Percentiles rank a stretch among this genome's conserved stretches.
Evolutionary conservation across 2,329 filamentous ascomycete genomes (phyloP).

Genomic region (Talaromyces sp.): DNA sequence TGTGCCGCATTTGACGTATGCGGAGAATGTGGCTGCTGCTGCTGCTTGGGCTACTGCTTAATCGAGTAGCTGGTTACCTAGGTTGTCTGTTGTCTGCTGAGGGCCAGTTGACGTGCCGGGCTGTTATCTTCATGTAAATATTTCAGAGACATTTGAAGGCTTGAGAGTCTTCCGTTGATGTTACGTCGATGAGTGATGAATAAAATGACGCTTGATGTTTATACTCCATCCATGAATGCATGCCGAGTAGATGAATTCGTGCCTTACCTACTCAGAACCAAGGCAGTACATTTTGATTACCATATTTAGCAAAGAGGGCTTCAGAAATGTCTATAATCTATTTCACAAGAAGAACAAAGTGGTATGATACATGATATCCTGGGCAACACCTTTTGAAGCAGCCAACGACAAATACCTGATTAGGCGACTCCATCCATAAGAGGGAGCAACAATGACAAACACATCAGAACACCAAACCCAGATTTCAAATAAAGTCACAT

Average conservation of each 20-base stretch:
- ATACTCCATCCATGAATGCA: neutral
- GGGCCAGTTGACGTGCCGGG: neutral
- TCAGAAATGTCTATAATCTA: conserved; percentile 16
- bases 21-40: conserved; percentile 19
- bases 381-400: conserved; percentile 9
- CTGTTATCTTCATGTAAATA: neutral
- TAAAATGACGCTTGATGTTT: neutral
- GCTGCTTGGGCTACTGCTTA: conserved; percentile 17
- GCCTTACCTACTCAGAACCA: neutral
- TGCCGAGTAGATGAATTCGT: neutral
- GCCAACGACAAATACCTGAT: conserved; percentile 5
- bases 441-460: neutral
- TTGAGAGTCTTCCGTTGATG: neutral
- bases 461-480: conserved; percentile 12
- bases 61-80: neutral
- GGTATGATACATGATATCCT: conserved; percentile 19
- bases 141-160: neutral
- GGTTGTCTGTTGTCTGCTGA: neutral
- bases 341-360: conserved; percentile 18
- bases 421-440: conserved; percentile 7
- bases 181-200: neutral
- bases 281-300: neutral
- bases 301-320: neutral
- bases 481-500: neutral
- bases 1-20: conserved; percentile 23